Percentiles rank a stretch among this genome's conserved stretches.
phyloP scores from a whole-genome alignment of 306 rosid species.

The Vigna hirtella region DNA sequence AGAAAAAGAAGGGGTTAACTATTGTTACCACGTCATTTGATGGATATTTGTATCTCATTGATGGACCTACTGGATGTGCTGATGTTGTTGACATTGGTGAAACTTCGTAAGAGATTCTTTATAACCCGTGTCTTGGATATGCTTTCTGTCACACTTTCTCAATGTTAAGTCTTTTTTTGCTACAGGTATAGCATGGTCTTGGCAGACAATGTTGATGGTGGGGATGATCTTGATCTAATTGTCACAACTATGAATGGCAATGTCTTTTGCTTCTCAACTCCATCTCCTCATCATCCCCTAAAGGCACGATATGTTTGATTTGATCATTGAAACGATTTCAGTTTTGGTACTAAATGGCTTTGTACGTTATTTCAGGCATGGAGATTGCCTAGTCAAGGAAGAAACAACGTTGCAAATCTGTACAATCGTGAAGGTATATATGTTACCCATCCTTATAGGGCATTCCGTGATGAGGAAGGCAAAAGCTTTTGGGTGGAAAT shows the following conservation, averaged over 20 bases:
- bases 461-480: constrained; percentile 98
- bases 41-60: constrained; percentile 94
- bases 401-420: constrained; percentile 76
- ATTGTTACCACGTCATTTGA: constrained; percentile 92
- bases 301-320: constrained; percentile 65
- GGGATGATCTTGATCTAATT: constrained; percentile 96
- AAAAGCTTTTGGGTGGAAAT: constrained; percentile 90
- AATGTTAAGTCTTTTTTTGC: constrained; percentile 36
- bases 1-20: constrained; percentile 87
- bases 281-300: constrained; percentile 91
- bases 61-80: constrained; percentile 94
- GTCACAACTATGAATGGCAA: constrained; percentile 98
- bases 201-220: constrained; percentile 99
- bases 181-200: constrained; percentile 97
- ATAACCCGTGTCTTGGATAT: constrained; percentile 29
- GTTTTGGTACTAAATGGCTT: constrained; percentile 32
- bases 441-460: constrained; percentile 84
- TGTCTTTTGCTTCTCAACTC: constrained; percentile 95
- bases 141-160: constrained; percentile 36
- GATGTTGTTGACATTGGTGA: constrained; percentile 99
- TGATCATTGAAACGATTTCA: constrained; percentile 33
- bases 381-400: constrained; percentile 81
- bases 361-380: constrained; percentile 70
- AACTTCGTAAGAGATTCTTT: constrained; percentile 82
- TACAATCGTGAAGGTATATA: constrained; percentile 83